These are phyloP conservation scores for Gaeumannomyces tritici DNA, from an alignment of 2,329 filamentous ascomycete species.

Conservation along the genomic window DNA sequence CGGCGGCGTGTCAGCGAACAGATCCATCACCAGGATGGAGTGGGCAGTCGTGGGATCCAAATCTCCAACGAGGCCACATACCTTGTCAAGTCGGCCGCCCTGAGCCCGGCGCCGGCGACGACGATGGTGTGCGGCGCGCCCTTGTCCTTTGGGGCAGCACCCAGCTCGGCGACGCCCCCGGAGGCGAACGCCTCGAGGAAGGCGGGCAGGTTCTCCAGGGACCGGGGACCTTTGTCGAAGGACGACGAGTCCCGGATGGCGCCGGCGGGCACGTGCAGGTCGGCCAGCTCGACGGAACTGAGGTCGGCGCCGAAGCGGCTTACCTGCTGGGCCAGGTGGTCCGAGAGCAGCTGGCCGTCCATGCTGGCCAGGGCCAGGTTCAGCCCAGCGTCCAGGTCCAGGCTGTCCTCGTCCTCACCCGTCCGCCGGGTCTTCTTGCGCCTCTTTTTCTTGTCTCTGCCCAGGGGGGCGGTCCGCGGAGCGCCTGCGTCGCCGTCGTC, in stretches of 20 bases:
- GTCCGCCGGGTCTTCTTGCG: conserved; percentile 14
- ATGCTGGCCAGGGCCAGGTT: conserved; percentile 75
- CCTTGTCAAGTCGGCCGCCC: conserved; percentile 78
- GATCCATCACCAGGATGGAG: background rate
- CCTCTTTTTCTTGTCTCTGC: conserved; percentile 45
- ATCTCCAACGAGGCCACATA: conserved; percentile 20
- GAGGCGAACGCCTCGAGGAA: conserved; percentile 64
- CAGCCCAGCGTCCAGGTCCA: conserved; percentile 62
- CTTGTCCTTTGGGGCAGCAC: conserved; percentile 55
- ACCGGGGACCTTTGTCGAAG: conserved; percentile 49
- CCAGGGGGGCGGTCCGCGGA: background rate
- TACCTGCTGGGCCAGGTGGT: conserved; percentile 74
- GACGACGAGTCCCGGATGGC: conserved; percentile 72
- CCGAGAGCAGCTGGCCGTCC: conserved; percentile 74
- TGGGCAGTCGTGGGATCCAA: background rate
- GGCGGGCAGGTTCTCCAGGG: conserved; percentile 61
- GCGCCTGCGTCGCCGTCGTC: conserved; percentile 21
- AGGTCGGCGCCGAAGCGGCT: conserved; percentile 70
- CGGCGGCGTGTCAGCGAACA: background rate
- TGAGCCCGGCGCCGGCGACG: conserved; percentile 72
- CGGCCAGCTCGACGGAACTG: conserved; percentile 74
- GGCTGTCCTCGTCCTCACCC: conserved; percentile 35
- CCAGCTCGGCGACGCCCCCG: conserved; percentile 46
- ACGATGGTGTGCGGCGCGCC: conserved; percentile 80
- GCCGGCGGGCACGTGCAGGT: conserved; percentile 70